phyloP scores from a whole-genome alignment of 257 asterid genomes.

The Datura wrightii region DNA sequence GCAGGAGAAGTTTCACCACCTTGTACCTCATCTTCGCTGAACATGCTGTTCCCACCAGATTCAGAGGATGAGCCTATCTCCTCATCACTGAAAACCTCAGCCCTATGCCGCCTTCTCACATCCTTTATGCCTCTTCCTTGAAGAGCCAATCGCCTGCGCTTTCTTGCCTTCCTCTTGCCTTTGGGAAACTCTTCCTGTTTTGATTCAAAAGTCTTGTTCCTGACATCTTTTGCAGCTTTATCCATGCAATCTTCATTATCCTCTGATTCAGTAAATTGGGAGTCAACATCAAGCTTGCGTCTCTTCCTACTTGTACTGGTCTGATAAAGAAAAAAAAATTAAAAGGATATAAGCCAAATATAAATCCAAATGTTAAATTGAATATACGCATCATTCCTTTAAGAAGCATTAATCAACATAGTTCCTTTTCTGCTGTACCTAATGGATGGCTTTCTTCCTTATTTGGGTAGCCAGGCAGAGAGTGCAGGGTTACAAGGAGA shows the following conservation, averaged over 20 bases:
- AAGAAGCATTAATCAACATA: conserved; percentile 17
- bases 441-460: neutral
- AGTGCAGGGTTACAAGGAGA: neutral
- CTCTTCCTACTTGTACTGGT: conserved; percentile 77
- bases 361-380: conserved; percentile 15
- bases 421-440: conserved; percentile 13
- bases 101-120: conserved; percentile 67
- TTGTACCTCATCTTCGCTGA: conserved; percentile 78
- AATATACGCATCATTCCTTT: neutral
- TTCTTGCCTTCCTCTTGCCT: conserved; percentile 86
- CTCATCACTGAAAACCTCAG: conserved; percentile 73
- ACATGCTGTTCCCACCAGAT: conserved; percentile 65
- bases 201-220: conserved; percentile 63
- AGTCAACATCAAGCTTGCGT: conserved; percentile 68
- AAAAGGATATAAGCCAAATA: neutral
- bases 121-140: conserved; percentile 64
- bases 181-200: conserved; percentile 86
- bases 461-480: neutral
- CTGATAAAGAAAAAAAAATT: conserved; percentile 50
- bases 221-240: conserved; percentile 48
- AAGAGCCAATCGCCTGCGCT: conserved; percentile 71
- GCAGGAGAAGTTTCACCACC: conserved; percentile 55
- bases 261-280: conserved; percentile 67
- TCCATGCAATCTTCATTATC: conserved; percentile 62
- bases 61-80: conserved; percentile 68